These are phyloP conservation scores for Pseudoperonospora humuli DNA, from an alignment of 352 stramenopile species.

Conservation along the genomic window DNA sequence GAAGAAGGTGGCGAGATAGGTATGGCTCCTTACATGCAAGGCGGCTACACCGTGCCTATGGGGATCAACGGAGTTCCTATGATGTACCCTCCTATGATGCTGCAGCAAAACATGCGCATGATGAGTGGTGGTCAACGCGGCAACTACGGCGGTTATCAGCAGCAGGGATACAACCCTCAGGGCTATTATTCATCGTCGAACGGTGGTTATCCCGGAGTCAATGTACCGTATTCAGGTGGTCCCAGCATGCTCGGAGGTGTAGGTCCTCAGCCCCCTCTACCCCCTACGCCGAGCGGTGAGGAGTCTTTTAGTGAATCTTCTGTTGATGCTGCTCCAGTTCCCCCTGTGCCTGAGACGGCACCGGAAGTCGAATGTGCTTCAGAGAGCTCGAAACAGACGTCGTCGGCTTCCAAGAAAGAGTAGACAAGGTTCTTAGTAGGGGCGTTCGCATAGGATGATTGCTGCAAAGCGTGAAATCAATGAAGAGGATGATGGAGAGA, in stretches of 20 bases:
- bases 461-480: slow-evolving; percentile 19
- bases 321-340: slow-evolving; percentile 4
- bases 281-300: slow-evolving; percentile 21
- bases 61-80: slow-evolving; percentile 51
- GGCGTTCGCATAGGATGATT: slow-evolving; percentile 3
- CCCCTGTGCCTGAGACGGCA: slow-evolving; percentile 12
- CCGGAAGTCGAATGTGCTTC: slow-evolving; percentile 12
- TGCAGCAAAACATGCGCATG: slow-evolving; percentile 50
- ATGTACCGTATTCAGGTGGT: slow-evolving; percentile 26
- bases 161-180: slow-evolving; percentile 52
- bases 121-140: slow-evolving; percentile 36
- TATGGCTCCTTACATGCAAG: slow-evolving; percentile 42
- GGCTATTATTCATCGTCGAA: slow-evolving; percentile 52
- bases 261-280: slow-evolving; percentile 38
- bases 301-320: slow-evolving; percentile 1
- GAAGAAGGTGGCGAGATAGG: slow-evolving; percentile 46
- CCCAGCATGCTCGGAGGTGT: slow-evolving; percentile 21
- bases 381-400: slow-evolving; percentile 9
- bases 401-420: slow-evolving; percentile 19
- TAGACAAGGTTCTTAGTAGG: slow-evolving; percentile 21
- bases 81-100: slow-evolving; percentile 67
- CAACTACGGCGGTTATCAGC: slow-evolving; percentile 39
- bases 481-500: slow-evolving; percentile 25
- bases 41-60: slow-evolving; percentile 56
- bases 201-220: slow-evolving; percentile 27